phyloP scores from a whole-genome alignment of 2,329 filamentous ascomycete genomes.

The Verticillium dahliae region DNA sequence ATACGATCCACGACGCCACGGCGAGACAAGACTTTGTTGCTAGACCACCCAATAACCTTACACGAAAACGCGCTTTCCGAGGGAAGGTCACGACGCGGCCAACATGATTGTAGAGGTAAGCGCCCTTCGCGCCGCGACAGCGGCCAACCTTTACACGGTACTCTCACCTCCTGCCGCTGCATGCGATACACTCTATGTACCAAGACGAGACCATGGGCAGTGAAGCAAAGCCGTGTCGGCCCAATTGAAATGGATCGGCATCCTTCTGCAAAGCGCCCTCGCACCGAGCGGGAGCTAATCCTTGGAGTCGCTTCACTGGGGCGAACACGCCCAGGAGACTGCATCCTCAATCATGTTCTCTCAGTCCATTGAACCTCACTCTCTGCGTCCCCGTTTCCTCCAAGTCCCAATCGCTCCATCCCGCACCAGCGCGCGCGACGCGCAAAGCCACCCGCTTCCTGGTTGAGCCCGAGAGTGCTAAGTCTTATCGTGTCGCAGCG shows the following conservation, averaged over 20 bases:
- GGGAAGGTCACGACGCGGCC: not conserved
- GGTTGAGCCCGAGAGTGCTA: slow-evolving; percentile 1
- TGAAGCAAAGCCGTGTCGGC: not conserved
- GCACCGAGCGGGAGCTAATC: slow-evolving; percentile 2
- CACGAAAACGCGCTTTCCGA: not conserved
- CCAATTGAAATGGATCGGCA: slow-evolving; percentile 3
- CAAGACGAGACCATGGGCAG: not conserved
- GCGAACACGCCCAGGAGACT: not conserved
- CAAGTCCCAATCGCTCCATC: not conserved
- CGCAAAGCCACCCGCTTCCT: slow-evolving; percentile 1
- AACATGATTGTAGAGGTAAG: slow-evolving; percentile 31
- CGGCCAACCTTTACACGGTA: not conserved
- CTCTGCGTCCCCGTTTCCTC: not conserved
- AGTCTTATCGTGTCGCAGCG: slow-evolving; percentile 52
- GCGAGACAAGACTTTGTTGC: not conserved
- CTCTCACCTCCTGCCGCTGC: not conserved
- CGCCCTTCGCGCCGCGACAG: not conserved
- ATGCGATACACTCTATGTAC: not conserved
- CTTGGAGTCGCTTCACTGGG: not conserved
- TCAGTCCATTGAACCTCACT: not conserved
- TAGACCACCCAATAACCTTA: no score
- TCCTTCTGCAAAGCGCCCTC: slow-evolving; percentile 5
- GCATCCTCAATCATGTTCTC: not conserved
- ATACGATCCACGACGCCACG: not conserved
- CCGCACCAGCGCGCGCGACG: slow-evolving; percentile 1